phyloP scores from a whole-genome alignment of 2,329 filamentous ascomycete genomes.

The Thelonectria discophora region DNA sequence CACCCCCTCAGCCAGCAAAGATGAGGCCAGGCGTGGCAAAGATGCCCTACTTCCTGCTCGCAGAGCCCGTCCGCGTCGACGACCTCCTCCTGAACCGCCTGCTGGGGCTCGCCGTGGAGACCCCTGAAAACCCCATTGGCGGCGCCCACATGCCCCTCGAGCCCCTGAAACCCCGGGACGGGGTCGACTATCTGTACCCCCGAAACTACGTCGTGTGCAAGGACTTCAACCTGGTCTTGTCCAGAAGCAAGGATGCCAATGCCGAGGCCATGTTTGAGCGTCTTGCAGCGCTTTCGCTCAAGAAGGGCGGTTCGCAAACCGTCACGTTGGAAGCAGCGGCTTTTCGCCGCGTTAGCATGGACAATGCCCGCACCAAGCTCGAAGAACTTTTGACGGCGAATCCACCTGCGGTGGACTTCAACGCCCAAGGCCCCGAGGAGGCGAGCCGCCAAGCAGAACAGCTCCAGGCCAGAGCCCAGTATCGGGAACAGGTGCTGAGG shows the following conservation, averaged over 20 bases:
- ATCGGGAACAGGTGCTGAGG: constrained; percentile 2
- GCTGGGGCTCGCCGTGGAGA: constrained; percentile 1
- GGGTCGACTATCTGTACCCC: constrained; percentile 8
- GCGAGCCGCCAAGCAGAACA: too few species aligned
- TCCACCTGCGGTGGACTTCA: too few species aligned
- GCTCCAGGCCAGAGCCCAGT: background rate
- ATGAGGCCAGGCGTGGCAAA: background rate
- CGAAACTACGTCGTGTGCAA: background rate
- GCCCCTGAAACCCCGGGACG: constrained; percentile 3
- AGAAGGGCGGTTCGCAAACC: background rate
- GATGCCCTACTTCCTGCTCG: constrained; percentile 1
- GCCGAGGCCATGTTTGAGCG: background rate
- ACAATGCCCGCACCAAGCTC: constrained; percentile 2
- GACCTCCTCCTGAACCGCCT: background rate
- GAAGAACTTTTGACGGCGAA: background rate
- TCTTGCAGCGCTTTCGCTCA: background rate
- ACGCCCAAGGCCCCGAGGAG: too few species aligned
- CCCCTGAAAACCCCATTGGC: constrained; percentile 1
- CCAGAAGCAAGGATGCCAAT: background rate
- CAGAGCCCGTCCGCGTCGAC: background rate
- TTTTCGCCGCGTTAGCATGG: constrained; percentile 11
- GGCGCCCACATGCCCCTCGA: background rate
- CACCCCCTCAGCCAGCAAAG: background rate
- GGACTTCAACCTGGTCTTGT: background rate
- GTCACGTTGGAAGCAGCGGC: background rate